Conservation (phyloP, 179 eudicot genomes). For the Spergularia azorica region DNA sequence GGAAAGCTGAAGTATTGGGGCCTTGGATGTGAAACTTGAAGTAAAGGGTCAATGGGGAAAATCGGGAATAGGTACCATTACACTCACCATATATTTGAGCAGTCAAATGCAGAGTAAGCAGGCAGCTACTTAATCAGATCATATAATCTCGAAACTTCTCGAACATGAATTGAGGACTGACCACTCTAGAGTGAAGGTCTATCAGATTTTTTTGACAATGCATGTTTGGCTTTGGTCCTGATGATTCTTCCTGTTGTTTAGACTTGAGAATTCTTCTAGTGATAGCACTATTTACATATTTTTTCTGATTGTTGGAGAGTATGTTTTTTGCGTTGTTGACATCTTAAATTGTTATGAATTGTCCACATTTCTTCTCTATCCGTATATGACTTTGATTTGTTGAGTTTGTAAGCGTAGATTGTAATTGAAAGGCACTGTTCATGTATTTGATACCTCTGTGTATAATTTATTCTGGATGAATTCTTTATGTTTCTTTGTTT, state of each 20-base stretch:
- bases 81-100: background rate
- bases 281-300: too few species aligned
- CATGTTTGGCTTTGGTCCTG: background rate
- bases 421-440: background rate
- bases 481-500: background rate
- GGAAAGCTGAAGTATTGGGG: too few species aligned
- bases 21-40: too few species aligned
- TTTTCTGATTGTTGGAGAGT: too few species aligned
- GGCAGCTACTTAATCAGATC: background rate
- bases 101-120: background rate
- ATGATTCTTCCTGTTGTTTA: too few species aligned
- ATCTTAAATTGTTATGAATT: background rate
- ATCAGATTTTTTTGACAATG: background rate
- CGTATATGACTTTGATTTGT: background rate
- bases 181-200: background rate
- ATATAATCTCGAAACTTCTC: background rate
- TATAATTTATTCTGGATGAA: background rate
- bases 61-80: too few species aligned
- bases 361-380: background rate
- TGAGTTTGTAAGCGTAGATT: background rate
- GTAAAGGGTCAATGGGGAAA: too few species aligned
- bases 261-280: too few species aligned
- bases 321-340: background rate
- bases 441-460: background rate
- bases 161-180: background rate